Evolutionary conservation across 768 basidiomycete species (phyloP), one percentile per base, ranked within the genome.

Genomic region (Crucibulum laeve): DNA sequence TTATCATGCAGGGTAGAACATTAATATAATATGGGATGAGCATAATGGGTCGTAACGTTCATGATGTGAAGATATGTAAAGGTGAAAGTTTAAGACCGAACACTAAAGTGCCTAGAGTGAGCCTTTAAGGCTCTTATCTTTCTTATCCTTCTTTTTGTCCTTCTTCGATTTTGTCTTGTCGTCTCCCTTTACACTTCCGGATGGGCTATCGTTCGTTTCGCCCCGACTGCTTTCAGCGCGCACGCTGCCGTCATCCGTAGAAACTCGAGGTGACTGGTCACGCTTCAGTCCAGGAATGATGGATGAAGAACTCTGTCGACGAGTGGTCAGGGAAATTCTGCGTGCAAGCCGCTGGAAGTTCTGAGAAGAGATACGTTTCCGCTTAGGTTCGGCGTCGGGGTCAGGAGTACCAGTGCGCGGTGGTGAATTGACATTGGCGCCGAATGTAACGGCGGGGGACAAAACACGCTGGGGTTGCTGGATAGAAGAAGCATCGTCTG

Each of bases 331-430:
- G 7, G 87, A 89, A 43, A 91, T 82, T 48, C 79, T 71, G 47
- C 87, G 70, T 13, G 87, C 89, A 26, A 91, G 57, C 14, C 87
- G 76, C 59, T 89, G 87, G 71, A 92, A 87, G 55, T 91, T 91
- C 59, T 92, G 89, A 21, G 87, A 85, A 6, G 87, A 82, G 45
- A 87, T 88, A 15, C 87, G 77, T 57, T 84, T 87, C 48, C 87
- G 73, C 68, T 88, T 89, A 25, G 79, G 79, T 54, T 87, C 87
- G n/a, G 75, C 58, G 3, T 85, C 86, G 1, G 73, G 73, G 54
- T 89, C 85, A 4, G 88, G 86, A 5, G 86, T 80, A n/a, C 77
- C 80, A 26, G 74, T 75, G 23, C 87, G 80, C 2, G 84, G 79
- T 2, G 84, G 82, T 3, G 80, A 73, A 32, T 71, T 68, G 36